phyloP scores from a whole-genome alignment of 2,329 filamentous ascomycete species.

The Nectriaceae sp. region DNA sequence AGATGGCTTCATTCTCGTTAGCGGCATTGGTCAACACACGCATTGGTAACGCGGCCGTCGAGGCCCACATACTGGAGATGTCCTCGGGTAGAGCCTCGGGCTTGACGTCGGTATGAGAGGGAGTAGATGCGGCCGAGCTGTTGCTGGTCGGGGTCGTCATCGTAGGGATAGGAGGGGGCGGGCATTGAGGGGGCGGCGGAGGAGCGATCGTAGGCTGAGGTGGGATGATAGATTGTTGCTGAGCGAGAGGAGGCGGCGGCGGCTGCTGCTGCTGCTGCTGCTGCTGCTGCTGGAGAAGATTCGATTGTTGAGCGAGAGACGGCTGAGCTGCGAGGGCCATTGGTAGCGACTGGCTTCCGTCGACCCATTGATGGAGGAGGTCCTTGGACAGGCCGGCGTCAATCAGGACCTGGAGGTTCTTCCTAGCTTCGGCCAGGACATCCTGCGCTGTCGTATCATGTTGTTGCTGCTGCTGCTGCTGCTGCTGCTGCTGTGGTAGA shows the following conservation, averaged over 20 bases:
- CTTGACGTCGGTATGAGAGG: slow-evolving; percentile 31
- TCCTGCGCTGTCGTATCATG: slow-evolving; percentile 42
- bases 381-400: slow-evolving; percentile 48
- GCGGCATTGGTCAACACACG: background rate
- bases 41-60: slow-evolving; percentile 1
- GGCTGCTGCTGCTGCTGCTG: slow-evolving; percentile 17
- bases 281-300: slow-evolving; percentile 9
- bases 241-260: slow-evolving; percentile 13
- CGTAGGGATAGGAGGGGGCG: slow-evolving; percentile 31
- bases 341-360: slow-evolving; percentile 37
- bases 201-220: slow-evolving; percentile 26
- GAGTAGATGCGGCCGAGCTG: slow-evolving; percentile 23
- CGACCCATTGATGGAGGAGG: slow-evolving; percentile 43
- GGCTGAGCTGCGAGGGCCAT: too few relatives aligned
- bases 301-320: slow-evolving; percentile 9
- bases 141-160: slow-evolving; percentile 20
- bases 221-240: slow-evolving; percentile 15
- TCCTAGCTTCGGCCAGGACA: slow-evolving; percentile 46
- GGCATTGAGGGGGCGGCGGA: slow-evolving; percentile 34
- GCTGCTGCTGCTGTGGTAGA: slow-evolving; percentile 24
- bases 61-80: slow-evolving; percentile 24
- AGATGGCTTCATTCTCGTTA: slow-evolving; percentile 33
- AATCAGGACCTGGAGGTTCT: slow-evolving; percentile 48
- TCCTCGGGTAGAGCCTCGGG: slow-evolving; percentile 32
- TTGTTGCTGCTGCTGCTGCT: slow-evolving; percentile 26